Evolutionary conservation across 148 eudicot genomes (phyloP), one percentile per base, ranked within the genome.

Genomic region (Rhododendron molle): DNA sequence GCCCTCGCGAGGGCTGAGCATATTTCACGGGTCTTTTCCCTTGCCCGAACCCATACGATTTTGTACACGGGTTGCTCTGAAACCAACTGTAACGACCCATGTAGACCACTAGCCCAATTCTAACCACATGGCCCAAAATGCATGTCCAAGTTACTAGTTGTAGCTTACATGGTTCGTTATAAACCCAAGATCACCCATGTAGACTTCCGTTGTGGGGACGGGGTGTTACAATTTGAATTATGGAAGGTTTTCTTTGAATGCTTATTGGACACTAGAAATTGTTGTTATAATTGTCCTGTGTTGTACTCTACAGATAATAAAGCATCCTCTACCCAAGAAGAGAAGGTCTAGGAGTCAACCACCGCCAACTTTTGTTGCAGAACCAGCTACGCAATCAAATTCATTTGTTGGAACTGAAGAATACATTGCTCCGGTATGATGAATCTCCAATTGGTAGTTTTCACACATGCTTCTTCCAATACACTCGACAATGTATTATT

Each of bases 371-470:
- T 93, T 97, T 85, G 92, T 97, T 83, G 99, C 99, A 85, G 99
- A 95, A 87, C 98, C 98, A 62, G 83, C 83, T 86, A 87, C 94
- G 18, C 98, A 95, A 52, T 97, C 99, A 65, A 97, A 97, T 88
- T 97, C 99, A 26, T 97, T 97, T 88, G 99, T 97, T 83, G 99
- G 99, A 85, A 97, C 99, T 54, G 99, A 97, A 90, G 99, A 97
- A 90, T 97, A 97, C 89, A 97, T 97, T 88, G 98, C 99, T 86
- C 99, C 99, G 85, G 99, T 97, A 95, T 71, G 92, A 84, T 49
- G 56, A 40, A 80, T 4, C 44, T 74, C 36, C 82, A 30, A 49
- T 62, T 65, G 76, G 16, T 56, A 8, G 30, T 18, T 81, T 81
- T 56, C 10, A 32, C 16, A 54, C 26, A 7, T 81, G 14, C 69